phyloP scores from a whole-genome alignment of 352 stramenopile species.

The Thalassiosira mediterranea region DNA sequence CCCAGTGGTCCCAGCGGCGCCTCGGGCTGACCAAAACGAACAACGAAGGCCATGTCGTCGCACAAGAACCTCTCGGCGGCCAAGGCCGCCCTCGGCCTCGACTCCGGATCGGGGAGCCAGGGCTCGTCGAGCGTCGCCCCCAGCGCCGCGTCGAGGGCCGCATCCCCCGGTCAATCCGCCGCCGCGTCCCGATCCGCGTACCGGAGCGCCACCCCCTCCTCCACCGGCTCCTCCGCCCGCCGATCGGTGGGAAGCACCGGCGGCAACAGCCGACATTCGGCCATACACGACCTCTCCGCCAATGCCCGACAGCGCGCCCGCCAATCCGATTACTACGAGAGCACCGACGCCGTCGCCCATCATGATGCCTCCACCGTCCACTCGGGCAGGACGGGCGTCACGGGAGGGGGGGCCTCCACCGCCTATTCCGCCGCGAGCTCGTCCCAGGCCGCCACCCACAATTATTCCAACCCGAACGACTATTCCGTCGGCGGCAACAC shows the following conservation, averaged over 20 bases:
- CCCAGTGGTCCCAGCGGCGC: too few relatives aligned
- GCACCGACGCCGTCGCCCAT: too few relatives aligned
- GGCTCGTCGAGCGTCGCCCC: neutral
- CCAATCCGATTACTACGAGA: too few relatives aligned
- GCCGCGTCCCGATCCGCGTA: too few relatives aligned
- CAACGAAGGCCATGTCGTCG: too few relatives aligned
- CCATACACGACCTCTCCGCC: slow-evolving; percentile 17
- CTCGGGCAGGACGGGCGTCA: neutral
- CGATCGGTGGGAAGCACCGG: neutral
- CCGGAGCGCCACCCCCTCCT: neutral
- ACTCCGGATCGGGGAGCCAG: neutral
- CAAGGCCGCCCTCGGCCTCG: slow-evolving; percentile 36
- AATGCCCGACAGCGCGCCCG: slow-evolving; percentile 13
- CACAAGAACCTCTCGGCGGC: slow-evolving; percentile 39
- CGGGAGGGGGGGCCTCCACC: neutral
- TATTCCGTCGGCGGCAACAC: too few relatives aligned
- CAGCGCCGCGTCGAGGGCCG: too few relatives aligned
- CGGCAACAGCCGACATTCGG: slow-evolving; percentile 8
- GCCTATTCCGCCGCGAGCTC: neutral
- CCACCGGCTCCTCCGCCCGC: neutral
- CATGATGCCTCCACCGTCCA: neutral
- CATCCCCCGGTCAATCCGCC: too few relatives aligned
- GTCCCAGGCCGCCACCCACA: too few relatives aligned
- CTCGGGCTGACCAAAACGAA: too few relatives aligned
- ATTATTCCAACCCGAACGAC: too few relatives aligned